Evolutionary conservation across 1,284 basidiomycete genomes (phyloP), one percentile per base, ranked within the genome.

Genomic region (Xerocomus cyaneibrunnescens): DNA sequence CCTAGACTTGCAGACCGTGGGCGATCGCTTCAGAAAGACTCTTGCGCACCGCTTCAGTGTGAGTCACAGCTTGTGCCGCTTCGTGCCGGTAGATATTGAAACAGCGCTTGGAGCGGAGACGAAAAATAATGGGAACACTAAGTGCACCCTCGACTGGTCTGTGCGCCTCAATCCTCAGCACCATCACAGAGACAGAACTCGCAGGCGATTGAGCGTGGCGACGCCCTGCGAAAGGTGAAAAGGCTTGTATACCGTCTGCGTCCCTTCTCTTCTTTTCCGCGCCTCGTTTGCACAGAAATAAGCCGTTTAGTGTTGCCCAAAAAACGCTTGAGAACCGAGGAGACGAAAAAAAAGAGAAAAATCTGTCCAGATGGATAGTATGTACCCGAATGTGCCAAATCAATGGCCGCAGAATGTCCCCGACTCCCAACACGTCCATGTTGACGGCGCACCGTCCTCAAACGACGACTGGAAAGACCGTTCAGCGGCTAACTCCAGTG

Each of bases 231-330:
- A 66, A 73, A 72, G 70, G 68, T 68, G 65, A 68, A 69, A 66
- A 69, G 68, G 69, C 69, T 68, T 64, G 65, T 65, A 62, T 68
- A 66, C 60, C 62, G 67, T 65, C 64, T 67, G 63, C 64, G 58
- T 62, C 66, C 62, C 62, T 64, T 64, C 67, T 63, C 66, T 62
- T 63, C 66, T 63, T 69, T 72, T 67, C 69, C 66, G 64, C 66
- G 66, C 62, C 67, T 70, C 64, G 66, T 72, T 70, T 70, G 73
- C 67, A 62, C 67, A 74, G 70, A 74, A 76, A 77, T 78, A 78
- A 80, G 76, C 78, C 71, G 67, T 71, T 73, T 76, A 74, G 72
- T 76, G 76, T 76, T 76, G 66, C 68, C 71, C 67, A 67, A 70
- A n/a, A 73, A 69, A 74, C 74, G 74, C 73, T 71, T 74, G 68